A percentile compares a stretch with the other conserved stretches of the same genome.
Evolutionary conservation across 768 basidiomycete species (phyloP).

Genomic region (Paxillus ammoniavirescens): DNA sequence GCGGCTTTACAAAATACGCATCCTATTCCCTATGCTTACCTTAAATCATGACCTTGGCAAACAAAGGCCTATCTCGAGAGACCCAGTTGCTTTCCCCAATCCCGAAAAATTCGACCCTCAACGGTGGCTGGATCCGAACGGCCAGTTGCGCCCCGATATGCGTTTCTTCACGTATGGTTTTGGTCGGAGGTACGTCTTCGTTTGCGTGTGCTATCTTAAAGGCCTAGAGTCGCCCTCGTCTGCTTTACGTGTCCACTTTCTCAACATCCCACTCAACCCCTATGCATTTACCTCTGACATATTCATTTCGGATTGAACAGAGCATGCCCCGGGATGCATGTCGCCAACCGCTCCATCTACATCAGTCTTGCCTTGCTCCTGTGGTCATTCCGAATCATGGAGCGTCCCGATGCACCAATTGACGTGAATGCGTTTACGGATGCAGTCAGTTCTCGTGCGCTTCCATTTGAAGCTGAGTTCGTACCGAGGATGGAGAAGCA

Average conservation of each 20-base stretch:
- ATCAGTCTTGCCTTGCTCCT: conserved; percentile 58
- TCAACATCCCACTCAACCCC: no score
- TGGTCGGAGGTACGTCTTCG: conserved; percentile 33
- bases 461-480: conserved; percentile 56
- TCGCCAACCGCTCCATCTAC: conserved; percentile 46
- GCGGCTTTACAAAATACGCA: neutral
- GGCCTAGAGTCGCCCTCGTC: no score
- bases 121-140: conserved; percentile 45
- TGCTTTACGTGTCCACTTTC: no score
- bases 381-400: conserved; percentile 57
- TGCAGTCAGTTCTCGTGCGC: conserved; percentile 52
- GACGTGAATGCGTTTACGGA: conserved; percentile 58
- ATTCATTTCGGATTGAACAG: conserved; percentile 23
- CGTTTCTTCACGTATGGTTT: conserved; percentile 51
- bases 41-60: no score
- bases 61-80: conserved; percentile 47
- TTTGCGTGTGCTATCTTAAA: no score
- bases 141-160: conserved; percentile 43
- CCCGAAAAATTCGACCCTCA: conserved; percentile 52
- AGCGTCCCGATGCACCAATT: conserved; percentile 50
- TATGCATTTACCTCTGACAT: no score
- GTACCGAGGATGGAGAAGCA: conserved; percentile 38
- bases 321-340: conserved; percentile 60
- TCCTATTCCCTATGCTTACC: no score
- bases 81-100: conserved; percentile 48